A percentile compares a stretch with the other conserved stretches of the same genome.
Conservation (phyloP, 495 filamentous ascomycete genomes). For the Lepidopterella palustris region DNA sequence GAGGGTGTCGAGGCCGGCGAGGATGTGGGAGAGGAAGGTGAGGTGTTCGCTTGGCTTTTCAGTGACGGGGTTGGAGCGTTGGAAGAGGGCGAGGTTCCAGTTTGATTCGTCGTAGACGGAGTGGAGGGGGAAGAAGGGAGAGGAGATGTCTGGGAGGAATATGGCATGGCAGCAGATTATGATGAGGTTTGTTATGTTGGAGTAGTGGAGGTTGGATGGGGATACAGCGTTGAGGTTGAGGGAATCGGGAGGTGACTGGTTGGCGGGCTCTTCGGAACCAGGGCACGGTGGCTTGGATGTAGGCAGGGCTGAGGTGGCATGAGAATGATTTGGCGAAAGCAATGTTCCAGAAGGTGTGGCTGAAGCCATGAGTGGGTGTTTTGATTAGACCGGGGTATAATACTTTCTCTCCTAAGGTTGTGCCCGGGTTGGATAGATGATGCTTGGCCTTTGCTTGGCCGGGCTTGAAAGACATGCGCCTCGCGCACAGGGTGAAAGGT, state of each 20-base stretch:
- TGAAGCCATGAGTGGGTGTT: slow-evolving; percentile 16
- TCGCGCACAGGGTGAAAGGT: too few relatives aligned
- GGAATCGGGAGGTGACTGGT: not conserved
- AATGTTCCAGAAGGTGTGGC: slow-evolving; percentile 19
- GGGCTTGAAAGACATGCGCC: too few relatives aligned
- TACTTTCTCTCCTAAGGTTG: too few relatives aligned
- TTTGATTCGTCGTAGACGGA: slow-evolving; percentile 24
- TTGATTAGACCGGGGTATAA: too few relatives aligned
- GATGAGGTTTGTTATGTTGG: slow-evolving; percentile 14
- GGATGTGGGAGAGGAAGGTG: slow-evolving; percentile 35
- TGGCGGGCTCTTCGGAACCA: not conserved
- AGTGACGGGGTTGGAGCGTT: slow-evolving; percentile 24
- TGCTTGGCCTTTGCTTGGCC: too few relatives aligned
- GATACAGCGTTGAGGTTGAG: not conserved
- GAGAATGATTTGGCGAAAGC: slow-evolving; percentile 22
- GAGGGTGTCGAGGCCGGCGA: slow-evolving; percentile 17
- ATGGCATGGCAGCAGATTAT: slow-evolving; percentile 39
- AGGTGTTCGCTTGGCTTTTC: slow-evolving; percentile 33
- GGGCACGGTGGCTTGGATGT: not conserved
- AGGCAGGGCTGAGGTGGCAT: slow-evolving; percentile 9
- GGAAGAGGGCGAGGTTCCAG: slow-evolving; percentile 36
- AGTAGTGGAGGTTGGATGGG: slow-evolving; percentile 3
- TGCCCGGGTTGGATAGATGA: too few relatives aligned
- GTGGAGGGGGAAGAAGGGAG: slow-evolving; percentile 8
- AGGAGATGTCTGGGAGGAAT: slow-evolving; percentile 21